phyloP scores from a whole-genome alignment of 768 basidiomycete species.

The Tricholomella constricta region DNA sequence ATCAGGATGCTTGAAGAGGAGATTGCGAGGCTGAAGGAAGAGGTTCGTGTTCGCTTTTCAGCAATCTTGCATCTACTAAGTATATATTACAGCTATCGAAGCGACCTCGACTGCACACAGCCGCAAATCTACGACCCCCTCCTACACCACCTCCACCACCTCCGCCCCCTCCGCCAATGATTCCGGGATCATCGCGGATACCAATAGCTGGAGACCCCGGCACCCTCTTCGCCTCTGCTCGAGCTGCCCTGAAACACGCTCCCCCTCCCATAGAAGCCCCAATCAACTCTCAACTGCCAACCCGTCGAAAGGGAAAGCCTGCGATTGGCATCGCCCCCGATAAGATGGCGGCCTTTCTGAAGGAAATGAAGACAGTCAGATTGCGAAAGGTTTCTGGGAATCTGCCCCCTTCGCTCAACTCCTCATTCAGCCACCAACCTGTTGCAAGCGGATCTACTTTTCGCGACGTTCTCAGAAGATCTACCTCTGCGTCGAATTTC shows the following conservation, averaged over 20 bases:
- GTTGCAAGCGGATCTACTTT: not conserved
- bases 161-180: slow-evolving; percentile 41
- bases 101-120: slow-evolving; percentile 25
- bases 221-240: slow-evolving; percentile 56
- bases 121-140: slow-evolving; percentile 31
- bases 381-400: slow-evolving; percentile 56
- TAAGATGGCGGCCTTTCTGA: slow-evolving; percentile 82
- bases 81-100: slow-evolving; percentile 44
- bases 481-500: not conserved
- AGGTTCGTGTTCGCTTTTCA: slow-evolving; percentile 38
- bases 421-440: slow-evolving; percentile 4
- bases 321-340: slow-evolving; percentile 75
- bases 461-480: not conserved
- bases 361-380: slow-evolving; percentile 76
- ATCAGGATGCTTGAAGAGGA: slow-evolving; percentile 70
- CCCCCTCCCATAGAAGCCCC: slow-evolving; percentile 63
- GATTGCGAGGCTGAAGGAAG: slow-evolving; percentile 56
- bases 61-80: not conserved
- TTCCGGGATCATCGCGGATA: slow-evolving; percentile 35
- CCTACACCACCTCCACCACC: slow-evolving; percentile 48
- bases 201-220: slow-evolving; percentile 27
- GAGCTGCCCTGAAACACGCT: slow-evolving; percentile 66
- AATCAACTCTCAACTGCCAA: slow-evolving; percentile 50
- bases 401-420: slow-evolving; percentile 1
- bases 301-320: slow-evolving; percentile 57